Evolutionary conservation across 1,284 basidiomycete species (phyloP).

Genomic region (Omphalotus olearius): DNA sequence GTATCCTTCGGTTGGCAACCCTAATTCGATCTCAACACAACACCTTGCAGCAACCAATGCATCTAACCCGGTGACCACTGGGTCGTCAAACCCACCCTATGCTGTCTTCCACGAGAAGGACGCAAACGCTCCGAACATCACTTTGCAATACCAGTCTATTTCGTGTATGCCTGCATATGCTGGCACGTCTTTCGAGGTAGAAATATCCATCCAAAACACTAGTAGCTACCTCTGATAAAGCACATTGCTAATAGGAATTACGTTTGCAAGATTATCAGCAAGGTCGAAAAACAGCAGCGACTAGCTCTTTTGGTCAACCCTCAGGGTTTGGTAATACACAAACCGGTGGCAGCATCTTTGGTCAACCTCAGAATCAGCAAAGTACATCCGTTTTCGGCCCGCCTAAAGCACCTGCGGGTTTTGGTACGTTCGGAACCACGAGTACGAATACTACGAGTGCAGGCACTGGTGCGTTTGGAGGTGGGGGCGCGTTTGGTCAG

Average conservation of each 20-base stretch:
- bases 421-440: conserved; percentile 25
- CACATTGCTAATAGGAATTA: conserved; percentile 32
- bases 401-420: conserved; percentile 26
- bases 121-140: conserved; percentile 21
- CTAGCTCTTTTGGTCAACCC: conserved; percentile 13
- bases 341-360: conserved; percentile 23
- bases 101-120: conserved; percentile 36
- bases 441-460: conserved; percentile 16
- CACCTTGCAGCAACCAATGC: conserved; percentile 12
- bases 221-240: neutral
- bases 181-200: conserved; percentile 39
- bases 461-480: conserved; percentile 24
- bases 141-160: conserved; percentile 41
- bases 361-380: conserved; percentile 18
- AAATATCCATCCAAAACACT: conserved; percentile 6
- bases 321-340: conserved; percentile 10
- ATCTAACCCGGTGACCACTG: conserved; percentile 34
- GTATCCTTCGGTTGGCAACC: neutral
- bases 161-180: conserved; percentile 43
- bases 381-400: conserved; percentile 17
- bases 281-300: conserved; percentile 35
- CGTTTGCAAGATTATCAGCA: conserved; percentile 43
- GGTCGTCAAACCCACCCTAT: conserved; percentile 36
- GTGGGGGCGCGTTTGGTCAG: conserved; percentile 41
- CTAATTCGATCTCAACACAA: neutral